Evolutionary conservation across 345 rosid species (phyloP), one percentile per base, ranked within the genome.

Genomic region (Heritiera fomes): DNA sequence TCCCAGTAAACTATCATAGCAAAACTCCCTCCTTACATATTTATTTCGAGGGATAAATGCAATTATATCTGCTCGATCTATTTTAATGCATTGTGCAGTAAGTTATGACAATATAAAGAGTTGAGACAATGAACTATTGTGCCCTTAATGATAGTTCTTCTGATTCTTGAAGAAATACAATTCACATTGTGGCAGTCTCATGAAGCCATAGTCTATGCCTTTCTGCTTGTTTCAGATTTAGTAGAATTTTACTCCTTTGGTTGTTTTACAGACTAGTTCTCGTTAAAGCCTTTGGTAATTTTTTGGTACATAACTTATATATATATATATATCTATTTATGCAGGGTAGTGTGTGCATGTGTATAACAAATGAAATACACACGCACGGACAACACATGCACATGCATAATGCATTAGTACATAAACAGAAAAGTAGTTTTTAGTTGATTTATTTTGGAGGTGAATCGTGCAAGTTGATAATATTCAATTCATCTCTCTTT

Each of bases 171-270:
- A 23, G 56, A 69, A 23, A 46, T 12, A 69, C 56, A 12, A 43
- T 68, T 67, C 71, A 67, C 71, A 67, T 67, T 67, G 23, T 67
- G 0, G 73, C 52, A 28, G 58, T 12, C 73, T 45, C 74, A 70
- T 47, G 58, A 47, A 28, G 40, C 28, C 58, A 69, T 23, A 46
- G 47, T 20, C 56, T 46, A 23, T 49, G 10, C 1, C 23, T n/a
- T 43, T 43, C 23, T 70, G 12, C n/a, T 47, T 8, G 4, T 47
- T 70, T 70, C 41, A 47, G 40, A 70, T 70, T 43, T 47, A 47
- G 58, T 7, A 47, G 41, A 28, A 41, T n/a, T 8, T 41, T 67
- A 4, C 71, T 13, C 13, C 15, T n/a, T 18, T 3, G 32, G 7
- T 43, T 41, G 7, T 32, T 43, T 67, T 67, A 43, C 15, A 18